Evolutionary conservation across 2,329 filamentous ascomycete genomes (phyloP).

Genomic region (Sporothrix variecibatus): DNA sequence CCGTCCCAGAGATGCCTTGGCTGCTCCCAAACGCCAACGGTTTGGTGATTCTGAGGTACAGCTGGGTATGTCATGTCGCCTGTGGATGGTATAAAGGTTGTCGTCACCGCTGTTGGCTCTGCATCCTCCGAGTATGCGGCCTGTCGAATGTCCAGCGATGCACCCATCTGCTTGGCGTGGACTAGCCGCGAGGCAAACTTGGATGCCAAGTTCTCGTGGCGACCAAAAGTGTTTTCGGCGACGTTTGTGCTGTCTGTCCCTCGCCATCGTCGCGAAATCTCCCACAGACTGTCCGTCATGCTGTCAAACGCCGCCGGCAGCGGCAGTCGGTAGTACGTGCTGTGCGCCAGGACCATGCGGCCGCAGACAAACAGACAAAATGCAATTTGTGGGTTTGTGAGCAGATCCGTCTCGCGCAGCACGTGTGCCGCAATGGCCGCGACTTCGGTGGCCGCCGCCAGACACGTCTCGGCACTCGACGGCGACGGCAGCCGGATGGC

Average conservation of each 20-base stretch:
- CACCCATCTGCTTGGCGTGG: constrained; percentile 35
- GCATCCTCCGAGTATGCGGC: constrained; percentile 39
- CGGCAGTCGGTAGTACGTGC: constrained; percentile 37
- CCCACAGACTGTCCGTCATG: constrained; percentile 38
- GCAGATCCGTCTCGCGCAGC: constrained; percentile 38
- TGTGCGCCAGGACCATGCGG: constrained; percentile 40
- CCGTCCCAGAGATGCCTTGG: no score
- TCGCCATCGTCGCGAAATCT: constrained; percentile 44
- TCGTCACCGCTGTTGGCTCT: constrained; percentile 23
- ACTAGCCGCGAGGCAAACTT: constrained; percentile 40
- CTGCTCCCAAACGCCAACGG: no score
- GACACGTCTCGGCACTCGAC: constrained; percentile 45
- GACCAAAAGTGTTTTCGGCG: no score
- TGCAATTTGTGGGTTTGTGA: constrained; percentile 41
- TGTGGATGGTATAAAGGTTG: no score
- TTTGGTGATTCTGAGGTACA: no score
- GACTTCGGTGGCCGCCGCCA: constrained; percentile 43
- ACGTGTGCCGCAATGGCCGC: constrained; percentile 43
- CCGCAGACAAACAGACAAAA: constrained; percentile 45
- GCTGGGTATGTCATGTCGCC: no score
- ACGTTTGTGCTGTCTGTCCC: no score
- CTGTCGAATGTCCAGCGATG: constrained; percentile 39
- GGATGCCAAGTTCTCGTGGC: constrained; percentile 38
- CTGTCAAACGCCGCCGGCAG: constrained; percentile 39
- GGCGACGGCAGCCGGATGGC: constrained; percentile 42